A percentile compares a stretch with the other conserved stretches of the same genome.
Evolutionary conservation across 306 rosid species (phyloP).

Genomic region (Alnus rubra): DNA sequence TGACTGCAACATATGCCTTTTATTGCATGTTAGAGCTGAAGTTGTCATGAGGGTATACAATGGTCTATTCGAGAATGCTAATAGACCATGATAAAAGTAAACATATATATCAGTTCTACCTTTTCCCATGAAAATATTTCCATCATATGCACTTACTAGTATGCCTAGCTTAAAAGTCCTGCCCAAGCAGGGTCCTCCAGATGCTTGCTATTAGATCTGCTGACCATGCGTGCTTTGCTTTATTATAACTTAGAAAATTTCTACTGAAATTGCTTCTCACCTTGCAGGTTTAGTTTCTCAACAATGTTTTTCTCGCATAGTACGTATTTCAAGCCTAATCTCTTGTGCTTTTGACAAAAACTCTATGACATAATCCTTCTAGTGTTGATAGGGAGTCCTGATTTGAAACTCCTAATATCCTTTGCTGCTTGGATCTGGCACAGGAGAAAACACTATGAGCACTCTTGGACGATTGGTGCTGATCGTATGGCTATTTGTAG

Average conservation of each 20-base stretch:
- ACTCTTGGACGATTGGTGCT: constrained; percentile 78
- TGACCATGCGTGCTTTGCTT: constrained; percentile 3
- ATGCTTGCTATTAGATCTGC: constrained; percentile 2
- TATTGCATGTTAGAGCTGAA: neutral
- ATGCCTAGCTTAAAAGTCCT: constrained; percentile 1
- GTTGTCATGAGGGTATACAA: neutral
- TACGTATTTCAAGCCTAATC: constrained; percentile 37
- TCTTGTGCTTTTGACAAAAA: constrained; percentile 9
- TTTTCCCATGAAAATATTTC: neutral
- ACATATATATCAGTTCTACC: neutral
- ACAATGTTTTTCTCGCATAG: constrained; percentile 93
- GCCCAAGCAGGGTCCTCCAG: neutral
- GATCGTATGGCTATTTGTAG: constrained; percentile 85
- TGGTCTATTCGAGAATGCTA: neutral
- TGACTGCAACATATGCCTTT: constrained; percentile 2
- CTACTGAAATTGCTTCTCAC: constrained; percentile 23
- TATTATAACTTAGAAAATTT: constrained; percentile 11
- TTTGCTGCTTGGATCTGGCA: constrained; percentile 31
- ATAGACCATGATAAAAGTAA: constrained; percentile 7
- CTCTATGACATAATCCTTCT: constrained; percentile 1
- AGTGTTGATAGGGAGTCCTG: constrained; percentile 5
- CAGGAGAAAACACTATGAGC: constrained; percentile 83
- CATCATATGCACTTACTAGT: neutral
- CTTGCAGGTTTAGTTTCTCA: constrained; percentile 90
- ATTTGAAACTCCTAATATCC: constrained; percentile 21